phyloP scores from a whole-genome alignment of 1,139 yeast genomes.

The Magnusiomyces paraingens region DNA sequence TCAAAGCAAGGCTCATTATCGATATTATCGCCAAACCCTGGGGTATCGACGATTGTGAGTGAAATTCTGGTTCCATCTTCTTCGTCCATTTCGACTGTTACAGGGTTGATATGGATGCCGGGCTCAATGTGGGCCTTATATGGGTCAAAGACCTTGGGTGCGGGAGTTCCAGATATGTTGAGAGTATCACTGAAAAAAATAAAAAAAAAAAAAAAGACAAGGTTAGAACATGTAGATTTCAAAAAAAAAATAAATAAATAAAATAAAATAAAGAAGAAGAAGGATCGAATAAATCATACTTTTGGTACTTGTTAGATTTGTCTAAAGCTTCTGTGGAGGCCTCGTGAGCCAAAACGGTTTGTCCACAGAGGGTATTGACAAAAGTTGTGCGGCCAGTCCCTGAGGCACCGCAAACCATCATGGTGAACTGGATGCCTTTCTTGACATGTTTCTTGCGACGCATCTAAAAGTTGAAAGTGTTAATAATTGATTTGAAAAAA shows the following conservation, averaged over 20 bases:
- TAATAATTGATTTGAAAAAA: not conserved
- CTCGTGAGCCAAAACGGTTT: constrained; percentile 48
- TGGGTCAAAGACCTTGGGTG: constrained; percentile 30
- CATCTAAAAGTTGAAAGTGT: constrained; percentile 22
- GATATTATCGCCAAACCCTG: constrained; percentile 73
- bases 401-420: constrained; percentile 66
- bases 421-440: constrained; percentile 73
- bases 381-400: constrained; percentile 80
- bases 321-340: constrained; percentile 1
- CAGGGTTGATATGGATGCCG: constrained; percentile 43
- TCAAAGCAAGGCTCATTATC: constrained; percentile 61
- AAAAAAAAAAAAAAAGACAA: not conserved
- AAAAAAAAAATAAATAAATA: not conserved
- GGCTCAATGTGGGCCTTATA: constrained; percentile 41
- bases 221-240: not conserved
- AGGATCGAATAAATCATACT: too few species aligned
- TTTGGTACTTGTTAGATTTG: not conserved
- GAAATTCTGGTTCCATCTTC: constrained; percentile 30
- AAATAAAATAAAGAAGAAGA: too few species aligned
- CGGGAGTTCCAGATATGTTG: constrained; percentile 4
- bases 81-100: constrained; percentile 41
- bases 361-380: constrained; percentile 79
- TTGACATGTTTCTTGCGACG: constrained; percentile 69
- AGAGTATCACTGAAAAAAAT: not conserved
- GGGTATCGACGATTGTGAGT: constrained; percentile 65